Conservation (phyloP, 345 rosid species). For the Dovyalis caffra region DNA sequence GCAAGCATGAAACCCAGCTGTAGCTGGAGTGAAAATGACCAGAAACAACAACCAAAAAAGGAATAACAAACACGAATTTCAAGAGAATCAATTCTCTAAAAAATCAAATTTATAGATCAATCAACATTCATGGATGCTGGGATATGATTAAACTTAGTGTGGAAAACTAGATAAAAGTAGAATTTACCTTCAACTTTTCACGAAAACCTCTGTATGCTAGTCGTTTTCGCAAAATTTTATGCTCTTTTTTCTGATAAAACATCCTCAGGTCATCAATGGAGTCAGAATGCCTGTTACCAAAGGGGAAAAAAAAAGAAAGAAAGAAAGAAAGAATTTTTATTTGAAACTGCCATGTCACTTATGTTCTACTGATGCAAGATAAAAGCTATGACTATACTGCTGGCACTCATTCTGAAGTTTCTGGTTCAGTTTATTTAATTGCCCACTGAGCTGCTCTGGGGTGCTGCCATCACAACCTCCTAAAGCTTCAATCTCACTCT, state of each 20-base stretch:
- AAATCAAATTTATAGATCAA: too few relatives aligned
- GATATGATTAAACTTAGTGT: not conserved
- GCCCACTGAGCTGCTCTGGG: constrained; percentile 85
- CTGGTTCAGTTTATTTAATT: constrained; percentile 55
- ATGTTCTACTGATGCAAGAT: constrained; percentile 13
- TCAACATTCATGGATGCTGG: too few relatives aligned
- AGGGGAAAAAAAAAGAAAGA: too few relatives aligned
- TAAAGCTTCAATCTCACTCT: constrained; percentile 73
- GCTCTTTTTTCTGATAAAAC: constrained; percentile 55
- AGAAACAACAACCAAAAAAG: too few relatives aligned
- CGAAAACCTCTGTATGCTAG: constrained; percentile 47
- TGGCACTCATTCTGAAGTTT: constrained; percentile 75
- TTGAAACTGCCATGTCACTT: not conserved
- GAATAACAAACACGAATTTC: too few relatives aligned
- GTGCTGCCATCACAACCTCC: constrained; percentile 76
- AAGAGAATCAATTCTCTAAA: too few relatives aligned
- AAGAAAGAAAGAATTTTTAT: constrained; percentile 8
- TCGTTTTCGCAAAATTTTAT: constrained; percentile 57
- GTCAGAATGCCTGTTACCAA: constrained; percentile 78
- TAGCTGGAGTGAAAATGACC: not conserved
- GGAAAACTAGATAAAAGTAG: not conserved
- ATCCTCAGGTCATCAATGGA: constrained; percentile 82
- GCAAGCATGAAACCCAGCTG: not conserved
- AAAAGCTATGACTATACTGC: constrained; percentile 44
- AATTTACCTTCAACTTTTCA: constrained; percentile 63